These are phyloP conservation scores for Amanita rimosa DNA, from an alignment of 768 basidiomycete species.

Conservation along the genomic window DNA sequence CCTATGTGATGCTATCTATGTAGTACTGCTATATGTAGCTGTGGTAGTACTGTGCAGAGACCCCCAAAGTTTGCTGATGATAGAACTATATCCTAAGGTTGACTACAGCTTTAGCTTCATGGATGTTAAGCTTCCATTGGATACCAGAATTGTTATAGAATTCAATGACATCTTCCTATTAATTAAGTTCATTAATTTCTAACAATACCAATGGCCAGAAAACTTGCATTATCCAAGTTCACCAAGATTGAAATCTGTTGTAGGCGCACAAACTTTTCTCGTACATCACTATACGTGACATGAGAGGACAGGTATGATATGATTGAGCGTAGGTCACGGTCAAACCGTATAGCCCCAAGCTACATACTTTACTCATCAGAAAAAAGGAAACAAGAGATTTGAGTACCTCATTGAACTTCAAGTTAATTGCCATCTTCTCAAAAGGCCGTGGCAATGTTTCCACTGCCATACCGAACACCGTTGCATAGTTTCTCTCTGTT, in stretches of 20 bases:
- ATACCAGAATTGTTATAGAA: slow-evolving; percentile 93
- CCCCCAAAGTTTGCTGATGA: no score
- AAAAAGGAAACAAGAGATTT: background rate
- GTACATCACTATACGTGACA: slow-evolving; percentile 77
- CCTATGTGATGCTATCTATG: no score
- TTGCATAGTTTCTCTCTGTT: slow-evolving; percentile 79
- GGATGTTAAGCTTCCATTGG: slow-evolving; percentile 69
- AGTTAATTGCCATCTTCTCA: slow-evolving; percentile 77
- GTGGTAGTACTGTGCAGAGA: no score
- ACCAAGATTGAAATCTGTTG: slow-evolving; percentile 91
- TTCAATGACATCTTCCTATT: slow-evolving; percentile 94
- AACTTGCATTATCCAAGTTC: slow-evolving; percentile 70
- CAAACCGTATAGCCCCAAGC: slow-evolving; percentile 94
- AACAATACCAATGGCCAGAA: background rate
- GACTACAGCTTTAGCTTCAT: slow-evolving; percentile 65
- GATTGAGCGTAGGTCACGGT: slow-evolving; percentile 81
- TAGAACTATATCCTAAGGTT: slow-evolving; percentile 35
- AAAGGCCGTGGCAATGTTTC: slow-evolving; percentile 89
- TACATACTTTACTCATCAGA: slow-evolving; percentile 18
- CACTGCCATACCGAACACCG: slow-evolving; percentile 76
- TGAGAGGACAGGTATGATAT: slow-evolving; percentile 79
- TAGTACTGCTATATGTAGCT: no score
- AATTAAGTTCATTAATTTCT: background rate
- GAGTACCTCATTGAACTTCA: slow-evolving; percentile 79
- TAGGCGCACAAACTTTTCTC: slow-evolving; percentile 86